These are phyloP conservation scores for Thermomucor indicae-seudaticae DNA, from an alignment of 371 early-diverging fungal genomes.

Conservation along the genomic window DNA sequence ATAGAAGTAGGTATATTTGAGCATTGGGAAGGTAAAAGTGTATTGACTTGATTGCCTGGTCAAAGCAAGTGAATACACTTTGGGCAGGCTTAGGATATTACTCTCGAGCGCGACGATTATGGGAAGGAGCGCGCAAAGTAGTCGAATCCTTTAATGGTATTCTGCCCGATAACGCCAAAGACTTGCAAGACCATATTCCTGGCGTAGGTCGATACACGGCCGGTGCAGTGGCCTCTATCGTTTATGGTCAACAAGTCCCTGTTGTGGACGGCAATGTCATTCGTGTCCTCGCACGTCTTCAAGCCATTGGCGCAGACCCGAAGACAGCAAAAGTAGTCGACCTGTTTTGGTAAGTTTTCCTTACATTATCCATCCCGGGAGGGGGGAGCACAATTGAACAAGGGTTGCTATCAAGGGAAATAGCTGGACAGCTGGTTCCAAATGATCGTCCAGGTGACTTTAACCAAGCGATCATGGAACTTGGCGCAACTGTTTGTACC, in stretches of 20 bases:
- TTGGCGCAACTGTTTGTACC: conserved; percentile 78
- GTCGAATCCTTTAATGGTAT: conserved; percentile 50
- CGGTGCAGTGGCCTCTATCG: conserved; percentile 76
- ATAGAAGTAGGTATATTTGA: conserved; percentile 40
- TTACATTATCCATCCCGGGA: background rate
- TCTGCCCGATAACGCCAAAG: conserved; percentile 55
- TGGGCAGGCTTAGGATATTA: conserved; percentile 89
- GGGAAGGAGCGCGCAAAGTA: conserved; percentile 67
- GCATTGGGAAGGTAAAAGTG: too few species aligned
- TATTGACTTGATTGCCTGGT: background rate
- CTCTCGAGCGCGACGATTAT: conserved; percentile 68
- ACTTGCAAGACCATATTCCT: conserved; percentile 60
- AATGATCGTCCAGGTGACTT: conserved; percentile 67
- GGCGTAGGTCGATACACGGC: conserved; percentile 71
- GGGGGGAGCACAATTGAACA: too few species aligned
- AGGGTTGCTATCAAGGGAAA: conserved; percentile 31
- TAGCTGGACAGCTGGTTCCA: conserved; percentile 58
- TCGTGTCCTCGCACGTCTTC: conserved; percentile 66
- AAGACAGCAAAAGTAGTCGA: conserved; percentile 57
- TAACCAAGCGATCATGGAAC: conserved; percentile 85
- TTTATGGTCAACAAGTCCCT: conserved; percentile 58
- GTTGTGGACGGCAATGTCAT: conserved; percentile 84
- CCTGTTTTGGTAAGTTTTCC: conserved; percentile 51
- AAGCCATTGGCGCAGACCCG: conserved; percentile 71
- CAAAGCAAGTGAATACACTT: conserved; percentile 56